A percentile compares a stretch with the other conserved stretches of the same genome.
Conservation (phyloP, 1,284 basidiomycete genomes). For the Trichosporon sp. region DNA sequence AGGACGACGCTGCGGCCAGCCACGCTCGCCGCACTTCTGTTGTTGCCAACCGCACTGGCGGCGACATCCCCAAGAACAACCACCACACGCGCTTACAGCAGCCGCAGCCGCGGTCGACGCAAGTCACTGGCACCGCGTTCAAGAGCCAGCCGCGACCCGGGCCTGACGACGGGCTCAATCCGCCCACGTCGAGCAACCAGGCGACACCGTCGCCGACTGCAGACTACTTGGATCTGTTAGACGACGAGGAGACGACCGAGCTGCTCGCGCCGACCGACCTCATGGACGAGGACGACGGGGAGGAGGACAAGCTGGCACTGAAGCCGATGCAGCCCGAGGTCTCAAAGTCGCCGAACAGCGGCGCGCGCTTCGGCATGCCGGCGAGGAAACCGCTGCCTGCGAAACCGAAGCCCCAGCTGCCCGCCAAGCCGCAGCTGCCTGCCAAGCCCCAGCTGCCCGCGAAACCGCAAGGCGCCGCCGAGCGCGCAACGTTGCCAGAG, state of each 20-base stretch:
- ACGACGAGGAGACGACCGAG: slow-evolving; percentile 9
- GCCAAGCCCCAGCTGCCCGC: background rate
- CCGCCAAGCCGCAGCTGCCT: background rate
- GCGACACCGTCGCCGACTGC: slow-evolving; percentile 12
- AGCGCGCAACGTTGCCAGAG: slow-evolving; percentile 20
- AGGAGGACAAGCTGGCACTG: slow-evolving; percentile 4
- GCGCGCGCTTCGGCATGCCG: slow-evolving; percentile 11
- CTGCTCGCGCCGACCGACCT: slow-evolving; percentile 8
- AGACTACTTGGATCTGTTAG: slow-evolving; percentile 17
- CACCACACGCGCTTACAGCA: background rate
- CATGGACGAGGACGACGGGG: slow-evolving; percentile 17
- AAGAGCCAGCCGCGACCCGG: slow-evolving; percentile 17
- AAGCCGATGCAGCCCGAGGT: slow-evolving; percentile 13
- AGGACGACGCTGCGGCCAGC: background rate
- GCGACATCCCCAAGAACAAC: slow-evolving; percentile 18
- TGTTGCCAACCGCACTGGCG: slow-evolving; percentile 43
- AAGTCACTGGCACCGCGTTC: slow-evolving; percentile 50
- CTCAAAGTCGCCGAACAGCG: slow-evolving; percentile 11
- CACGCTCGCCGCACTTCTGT: slow-evolving; percentile 20
- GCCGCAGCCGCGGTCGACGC: slow-evolving; percentile 41
- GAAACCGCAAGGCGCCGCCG: slow-evolving; percentile 14
- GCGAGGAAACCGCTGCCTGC: slow-evolving; percentile 15
- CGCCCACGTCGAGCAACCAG: background rate
- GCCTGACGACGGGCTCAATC: slow-evolving; percentile 3
- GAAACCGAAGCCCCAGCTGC: slow-evolving; percentile 14